A percentile compares a stretch with the other conserved stretches of the same genome.
phyloP scores from a whole-genome alignment of 78 protist genomes.

The Speleostelium caveatum region DNA sequence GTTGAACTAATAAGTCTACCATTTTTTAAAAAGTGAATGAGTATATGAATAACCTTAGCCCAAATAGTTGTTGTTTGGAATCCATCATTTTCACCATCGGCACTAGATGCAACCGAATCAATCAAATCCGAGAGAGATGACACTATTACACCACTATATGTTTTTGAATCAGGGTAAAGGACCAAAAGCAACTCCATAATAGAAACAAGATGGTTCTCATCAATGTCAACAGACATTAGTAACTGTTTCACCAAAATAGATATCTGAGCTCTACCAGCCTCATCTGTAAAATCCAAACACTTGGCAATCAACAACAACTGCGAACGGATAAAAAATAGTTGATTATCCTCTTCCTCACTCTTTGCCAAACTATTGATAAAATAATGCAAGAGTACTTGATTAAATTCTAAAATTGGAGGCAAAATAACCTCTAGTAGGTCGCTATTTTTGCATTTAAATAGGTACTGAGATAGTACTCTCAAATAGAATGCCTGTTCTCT shows the following conservation, averaged over 20 bases:
- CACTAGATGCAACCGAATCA: neutral
- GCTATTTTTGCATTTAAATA: slow-evolving; percentile 1
- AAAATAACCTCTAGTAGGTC: slow-evolving; percentile 29
- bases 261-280: slow-evolving; percentile 38
- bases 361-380: neutral
- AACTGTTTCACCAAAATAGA: neutral
- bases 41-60: neutral
- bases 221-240: slow-evolving; percentile 7
- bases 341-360: neutral
- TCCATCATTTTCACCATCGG: no score
- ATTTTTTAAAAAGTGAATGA: neutral
- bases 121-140: neutral
- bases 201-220: slow-evolving; percentile 31
- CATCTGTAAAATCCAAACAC: slow-evolving; percentile 57
- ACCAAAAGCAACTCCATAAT: slow-evolving; percentile 23
- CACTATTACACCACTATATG: neutral
- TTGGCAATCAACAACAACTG: slow-evolving; percentile 21
- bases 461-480: slow-evolving; percentile 12
- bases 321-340: slow-evolving; percentile 20
- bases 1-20: no score
- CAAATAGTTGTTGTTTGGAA: no score
- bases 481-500: slow-evolving; percentile 44
- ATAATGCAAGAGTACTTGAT: slow-evolving; percentile 24
- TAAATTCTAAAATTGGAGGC: slow-evolving; percentile 31
- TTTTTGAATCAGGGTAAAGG: neutral